Conservation (phyloP, 2,329 filamentous ascomycete species). For the Madurella fahalii region DNA sequence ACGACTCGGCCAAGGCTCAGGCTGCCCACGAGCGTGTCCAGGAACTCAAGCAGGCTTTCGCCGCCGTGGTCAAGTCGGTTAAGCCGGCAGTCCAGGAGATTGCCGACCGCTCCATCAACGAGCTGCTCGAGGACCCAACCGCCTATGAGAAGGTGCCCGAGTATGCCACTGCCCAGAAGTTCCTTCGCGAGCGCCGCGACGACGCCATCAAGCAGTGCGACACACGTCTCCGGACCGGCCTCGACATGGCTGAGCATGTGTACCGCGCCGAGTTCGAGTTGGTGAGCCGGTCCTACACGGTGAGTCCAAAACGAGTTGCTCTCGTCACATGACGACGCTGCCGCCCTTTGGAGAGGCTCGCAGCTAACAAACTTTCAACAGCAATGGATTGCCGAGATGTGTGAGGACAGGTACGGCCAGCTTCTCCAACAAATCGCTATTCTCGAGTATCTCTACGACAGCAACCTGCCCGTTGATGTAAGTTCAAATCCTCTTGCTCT, state of each 20-base stretch:
- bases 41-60: constrained; percentile 61
- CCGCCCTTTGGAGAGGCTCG: neutral
- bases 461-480: constrained; percentile 46
- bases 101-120: constrained; percentile 55
- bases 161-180: constrained; percentile 46
- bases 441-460: constrained; percentile 41
- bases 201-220: constrained; percentile 28
- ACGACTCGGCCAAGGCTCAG: constrained; percentile 51
- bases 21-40: constrained; percentile 60
- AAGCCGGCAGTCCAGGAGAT: constrained; percentile 64
- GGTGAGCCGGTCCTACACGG: constrained; percentile 20
- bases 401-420: constrained; percentile 44
- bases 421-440: constrained; percentile 45
- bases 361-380: constrained; percentile 3
- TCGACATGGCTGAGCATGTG: constrained; percentile 24
- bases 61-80: constrained; percentile 57
- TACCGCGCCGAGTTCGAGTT: constrained; percentile 23
- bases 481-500: constrained; percentile 28
- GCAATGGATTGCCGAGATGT: constrained; percentile 29
- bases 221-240: constrained; percentile 15
- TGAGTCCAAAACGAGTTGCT: constrained; percentile 17
- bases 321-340: neutral
- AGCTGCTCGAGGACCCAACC: constrained; percentile 51
- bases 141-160: constrained; percentile 51
- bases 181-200: constrained; percentile 46